Percentiles rank a stretch among this genome's conserved stretches.
phyloP scores from a whole-genome alignment of 257 asterid species.

The Petrea volubilis region DNA sequence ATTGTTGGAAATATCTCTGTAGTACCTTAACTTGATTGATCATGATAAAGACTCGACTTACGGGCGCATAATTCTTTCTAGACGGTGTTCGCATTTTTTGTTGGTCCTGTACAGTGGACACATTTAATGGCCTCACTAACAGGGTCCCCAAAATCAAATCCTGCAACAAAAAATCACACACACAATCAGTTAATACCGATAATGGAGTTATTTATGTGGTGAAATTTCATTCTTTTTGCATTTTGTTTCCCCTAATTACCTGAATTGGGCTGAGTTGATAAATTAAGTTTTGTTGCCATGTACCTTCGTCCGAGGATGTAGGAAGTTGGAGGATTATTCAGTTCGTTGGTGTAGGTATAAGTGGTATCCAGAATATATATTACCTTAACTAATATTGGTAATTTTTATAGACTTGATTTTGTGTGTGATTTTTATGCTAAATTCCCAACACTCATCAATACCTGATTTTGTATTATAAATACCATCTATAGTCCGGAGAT shows the following conservation, averaged over 20 bases:
- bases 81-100: background rate
- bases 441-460: too few relatives aligned
- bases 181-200: background rate
- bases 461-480: too few relatives aligned
- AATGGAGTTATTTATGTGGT: too few relatives aligned
- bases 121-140: background rate
- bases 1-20: conserved; percentile 1
- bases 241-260: background rate
- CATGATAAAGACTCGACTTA: conserved; percentile 26
- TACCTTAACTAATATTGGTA: background rate
- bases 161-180: background rate
- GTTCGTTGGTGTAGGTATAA: background rate
- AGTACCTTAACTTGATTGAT: background rate
- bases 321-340: background rate
- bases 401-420: too few relatives aligned
- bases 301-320: background rate
- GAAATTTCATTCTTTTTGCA: background rate
- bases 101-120: background rate
- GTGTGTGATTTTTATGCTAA: too few relatives aligned
- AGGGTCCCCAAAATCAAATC: background rate
- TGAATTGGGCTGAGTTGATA: background rate
- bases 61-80: conserved; percentile 22
- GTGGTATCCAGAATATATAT: background rate
- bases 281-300: background rate
- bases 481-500: too few relatives aligned